phyloP scores from a whole-genome alignment of 2,329 filamentous ascomycete species.

The Sarocladiaceae sp. region DNA sequence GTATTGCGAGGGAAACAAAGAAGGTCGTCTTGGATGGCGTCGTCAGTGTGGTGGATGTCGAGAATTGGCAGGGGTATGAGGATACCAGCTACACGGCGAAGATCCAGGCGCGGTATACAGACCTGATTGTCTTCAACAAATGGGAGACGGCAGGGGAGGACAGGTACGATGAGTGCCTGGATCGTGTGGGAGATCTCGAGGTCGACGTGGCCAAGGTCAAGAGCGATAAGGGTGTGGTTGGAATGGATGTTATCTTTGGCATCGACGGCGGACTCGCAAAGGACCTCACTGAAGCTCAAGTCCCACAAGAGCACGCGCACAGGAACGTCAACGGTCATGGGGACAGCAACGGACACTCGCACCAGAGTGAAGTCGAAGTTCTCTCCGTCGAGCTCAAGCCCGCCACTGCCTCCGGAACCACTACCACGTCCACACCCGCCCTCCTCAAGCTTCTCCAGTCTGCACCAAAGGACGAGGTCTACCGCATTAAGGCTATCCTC shows the following conservation, averaged over 20 bases:
- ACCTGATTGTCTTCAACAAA: constrained; percentile 88
- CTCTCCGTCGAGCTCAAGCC: constrained; percentile 67
- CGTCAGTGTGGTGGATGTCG: constrained; percentile 83
- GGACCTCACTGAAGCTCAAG: constrained; percentile 37
- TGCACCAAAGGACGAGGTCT: constrained; percentile 88
- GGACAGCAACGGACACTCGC: constrained; percentile 36
- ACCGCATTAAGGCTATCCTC: constrained; percentile 78
- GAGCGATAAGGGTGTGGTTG: constrained; percentile 73
- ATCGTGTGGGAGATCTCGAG: constrained; percentile 74
- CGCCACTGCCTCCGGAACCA: constrained; percentile 18
- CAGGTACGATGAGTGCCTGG: constrained; percentile 69
- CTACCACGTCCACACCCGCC: constrained; percentile 48
- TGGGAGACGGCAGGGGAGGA: constrained; percentile 74
- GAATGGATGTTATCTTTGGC: constrained; percentile 75
- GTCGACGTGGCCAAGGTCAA: constrained; percentile 78
- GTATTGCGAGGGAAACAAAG: constrained; percentile 62
- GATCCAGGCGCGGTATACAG: constrained; percentile 83
- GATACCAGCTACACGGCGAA: constrained; percentile 85
- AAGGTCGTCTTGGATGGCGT: constrained; percentile 78
- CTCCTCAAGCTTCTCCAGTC: constrained; percentile 61
- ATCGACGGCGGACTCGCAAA: constrained; percentile 74
- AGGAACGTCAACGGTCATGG: constrained; percentile 23
- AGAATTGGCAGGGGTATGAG: constrained; percentile 92
- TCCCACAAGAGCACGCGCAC: constrained; percentile 26
- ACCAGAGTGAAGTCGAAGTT: constrained; percentile 89